These are phyloP conservation scores for Amanita muscaria DNA, from an alignment of 768 basidiomycete species.

Conservation along the genomic window DNA sequence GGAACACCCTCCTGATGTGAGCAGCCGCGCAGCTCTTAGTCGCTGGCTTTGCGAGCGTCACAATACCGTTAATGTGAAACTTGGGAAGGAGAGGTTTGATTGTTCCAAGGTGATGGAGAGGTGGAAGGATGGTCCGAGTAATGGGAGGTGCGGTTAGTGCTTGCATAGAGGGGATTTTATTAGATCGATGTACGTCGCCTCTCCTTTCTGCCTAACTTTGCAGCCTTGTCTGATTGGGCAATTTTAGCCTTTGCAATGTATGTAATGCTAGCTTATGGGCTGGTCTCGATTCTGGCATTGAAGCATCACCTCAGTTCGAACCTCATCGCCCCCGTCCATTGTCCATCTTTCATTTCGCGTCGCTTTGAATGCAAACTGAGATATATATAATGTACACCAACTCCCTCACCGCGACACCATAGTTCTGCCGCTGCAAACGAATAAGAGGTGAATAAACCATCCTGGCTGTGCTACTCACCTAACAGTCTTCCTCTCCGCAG, in stretches of 20 bases:
- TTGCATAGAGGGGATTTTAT: slow-evolving; percentile 1
- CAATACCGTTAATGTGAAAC: slow-evolving; percentile 82
- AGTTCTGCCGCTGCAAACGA: slow-evolving; percentile 41
- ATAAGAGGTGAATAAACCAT: slow-evolving; percentile 6
- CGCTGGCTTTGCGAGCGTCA: slow-evolving; percentile 88
- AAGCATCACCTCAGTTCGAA: no score
- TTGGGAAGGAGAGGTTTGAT: slow-evolving; percentile 80
- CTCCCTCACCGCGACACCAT: slow-evolving; percentile 41
- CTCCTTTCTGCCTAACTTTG: background rate
- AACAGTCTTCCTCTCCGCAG: slow-evolving; percentile 83
- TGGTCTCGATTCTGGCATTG: no score
- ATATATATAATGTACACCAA: slow-evolving; percentile 1
- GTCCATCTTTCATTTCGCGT: no score
- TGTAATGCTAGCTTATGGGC: no score
- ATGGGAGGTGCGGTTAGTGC: slow-evolving; percentile 86
- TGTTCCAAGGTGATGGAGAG: slow-evolving; percentile 77
- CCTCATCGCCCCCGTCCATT: no score
- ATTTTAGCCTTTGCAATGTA: no score
- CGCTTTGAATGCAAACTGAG: no score
- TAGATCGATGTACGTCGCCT: background rate
- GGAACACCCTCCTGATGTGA: slow-evolving; percentile 68
- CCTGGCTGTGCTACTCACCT: slow-evolving; percentile 43
- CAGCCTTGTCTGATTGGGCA: background rate
- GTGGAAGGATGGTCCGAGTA: slow-evolving; percentile 86
- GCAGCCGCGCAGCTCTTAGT: slow-evolving; percentile 56